Base-by-base conservation (phyloP, 106 monocot genomes). In the Platanthera guangdongensis region DNA sequence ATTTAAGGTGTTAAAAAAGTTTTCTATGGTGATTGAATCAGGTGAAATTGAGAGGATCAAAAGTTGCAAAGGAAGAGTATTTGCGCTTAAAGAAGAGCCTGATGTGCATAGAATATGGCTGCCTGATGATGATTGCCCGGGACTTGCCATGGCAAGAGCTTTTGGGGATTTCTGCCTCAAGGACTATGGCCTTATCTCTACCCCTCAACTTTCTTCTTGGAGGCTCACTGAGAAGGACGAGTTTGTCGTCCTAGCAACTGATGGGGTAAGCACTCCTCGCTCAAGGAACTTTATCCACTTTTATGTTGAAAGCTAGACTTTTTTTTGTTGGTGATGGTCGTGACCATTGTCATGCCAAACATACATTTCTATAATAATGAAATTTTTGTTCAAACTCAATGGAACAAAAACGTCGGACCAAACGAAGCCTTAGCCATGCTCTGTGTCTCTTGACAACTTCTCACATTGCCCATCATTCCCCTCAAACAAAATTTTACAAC, bases 121-220 rank as follows among this genome's bases (percentile, higher is more conserved):
- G 52, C 87, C 87, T 6, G 84, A 87, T 12, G 84, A 84, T 14
- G 87, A 87, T 25, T 65, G 75, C 51, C 87, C 87, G 0, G 87
- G 87, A 22, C 83, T 87, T 11, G 87, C 87, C 75, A 87, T 87
- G 87, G 83, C 87, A 5, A 76, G 87, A 73, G 84, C 87, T 51
- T 87, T 87, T 30, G 87, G 87, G 15, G 87, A 87, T 49, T 87
- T 87, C 75, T 87, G 87, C 72, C 81, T 87, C 39, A 87, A 87
- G 78, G 83, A 84, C 50, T 87, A 81, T 39, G 87, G 87, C 0
- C 77, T 87, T 6, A 87, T 87, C 52, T 78, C 87, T 8, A 87
- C 84, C 19, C 87, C 87, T 10, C 76, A 81, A 8, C 76, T 87
- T 51, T 79, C 84, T 14, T 73, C 53, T 16, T 78, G 83, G 76